Conservation (phyloP, 768 basidiomycete species). For the Boletus speciosus region DNA sequence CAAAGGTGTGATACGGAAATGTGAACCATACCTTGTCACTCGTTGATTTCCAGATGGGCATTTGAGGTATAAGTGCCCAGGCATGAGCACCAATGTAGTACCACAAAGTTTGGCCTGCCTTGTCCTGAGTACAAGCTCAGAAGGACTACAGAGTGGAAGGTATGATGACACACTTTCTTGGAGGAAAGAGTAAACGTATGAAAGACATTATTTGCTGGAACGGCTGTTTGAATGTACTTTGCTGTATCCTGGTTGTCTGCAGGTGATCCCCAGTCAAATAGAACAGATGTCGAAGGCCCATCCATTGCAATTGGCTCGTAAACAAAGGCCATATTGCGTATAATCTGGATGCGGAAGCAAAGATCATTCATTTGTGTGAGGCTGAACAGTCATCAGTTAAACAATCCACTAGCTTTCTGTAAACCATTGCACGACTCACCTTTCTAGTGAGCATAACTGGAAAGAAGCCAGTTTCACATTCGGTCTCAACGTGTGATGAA, state of each 20-base stretch:
- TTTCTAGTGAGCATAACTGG: slow-evolving; percentile 30
- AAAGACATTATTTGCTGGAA: slow-evolving; percentile 29
- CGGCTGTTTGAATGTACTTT: slow-evolving; percentile 31
- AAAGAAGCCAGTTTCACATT: neutral
- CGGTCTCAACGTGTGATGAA: neutral
- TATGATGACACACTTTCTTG: slow-evolving; percentile 36
- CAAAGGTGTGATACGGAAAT: neutral
- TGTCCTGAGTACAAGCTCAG: slow-evolving; percentile 30
- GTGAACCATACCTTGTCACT: slow-evolving; percentile 31
- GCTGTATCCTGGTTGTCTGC: slow-evolving; percentile 32
- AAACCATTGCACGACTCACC: slow-evolving; percentile 12
- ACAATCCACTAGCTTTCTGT: neutral
- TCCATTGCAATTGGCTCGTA: slow-evolving; percentile 58
- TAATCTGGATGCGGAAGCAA: slow-evolving; percentile 43
- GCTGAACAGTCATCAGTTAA: slow-evolving; percentile 20
- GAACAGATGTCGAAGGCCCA: slow-evolving; percentile 37
- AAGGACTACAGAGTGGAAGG: neutral
- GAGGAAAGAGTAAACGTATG: slow-evolving; percentile 51
- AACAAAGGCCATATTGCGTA: slow-evolving; percentile 43
- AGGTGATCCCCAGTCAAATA: slow-evolving; percentile 52
- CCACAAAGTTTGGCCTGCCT: slow-evolving; percentile 32
- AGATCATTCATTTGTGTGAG: slow-evolving; percentile 36
- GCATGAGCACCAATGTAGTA: slow-evolving; percentile 49
- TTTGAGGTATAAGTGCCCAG: slow-evolving; percentile 36
- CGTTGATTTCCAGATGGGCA: slow-evolving; percentile 40